Percentiles rank a stretch among this genome's conserved stretches.
These are phyloP conservation scores for Peronospora destructor DNA, from an alignment of 352 stramenopile species.

Conservation along the genomic window DNA sequence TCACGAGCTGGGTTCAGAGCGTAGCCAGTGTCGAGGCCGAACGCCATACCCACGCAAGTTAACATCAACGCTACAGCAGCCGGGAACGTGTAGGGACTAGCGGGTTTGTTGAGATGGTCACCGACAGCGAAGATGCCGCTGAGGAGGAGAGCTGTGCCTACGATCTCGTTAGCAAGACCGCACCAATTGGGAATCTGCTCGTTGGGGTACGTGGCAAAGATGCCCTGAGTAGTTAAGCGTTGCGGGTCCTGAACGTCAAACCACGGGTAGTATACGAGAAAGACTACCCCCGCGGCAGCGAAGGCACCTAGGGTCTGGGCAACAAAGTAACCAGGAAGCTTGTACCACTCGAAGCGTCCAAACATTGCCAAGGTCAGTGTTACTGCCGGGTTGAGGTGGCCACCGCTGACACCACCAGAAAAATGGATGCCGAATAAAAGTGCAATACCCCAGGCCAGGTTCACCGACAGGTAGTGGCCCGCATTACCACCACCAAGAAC, in stretches of 20 bases:
- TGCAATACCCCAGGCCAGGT: slow-evolving; percentile 52
- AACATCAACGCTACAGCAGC: slow-evolving; percentile 29
- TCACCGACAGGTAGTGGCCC: slow-evolving; percentile 43
- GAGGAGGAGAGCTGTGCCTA: slow-evolving; percentile 37
- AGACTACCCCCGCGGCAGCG: slow-evolving; percentile 33
- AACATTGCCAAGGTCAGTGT: slow-evolving; percentile 41
- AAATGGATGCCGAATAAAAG: slow-evolving; percentile 55
- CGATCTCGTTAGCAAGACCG: slow-evolving; percentile 35
- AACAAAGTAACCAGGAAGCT: slow-evolving; percentile 42
- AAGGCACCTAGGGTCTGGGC: slow-evolving; percentile 42
- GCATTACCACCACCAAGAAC: slow-evolving; percentile 33
- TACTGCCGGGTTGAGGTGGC: slow-evolving; percentile 59
- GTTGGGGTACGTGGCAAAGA: slow-evolving; percentile 43
- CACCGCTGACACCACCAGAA: slow-evolving; percentile 42
- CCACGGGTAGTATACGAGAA: slow-evolving; percentile 50
- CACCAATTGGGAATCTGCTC: slow-evolving; percentile 37
- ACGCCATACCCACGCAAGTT: slow-evolving; percentile 29
- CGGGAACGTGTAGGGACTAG: slow-evolving; percentile 29
- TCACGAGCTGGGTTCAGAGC: slow-evolving; percentile 38
- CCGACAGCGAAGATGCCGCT: slow-evolving; percentile 37
- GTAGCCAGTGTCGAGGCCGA: slow-evolving; percentile 34
- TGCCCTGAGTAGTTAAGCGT: slow-evolving; percentile 26
- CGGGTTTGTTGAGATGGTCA: slow-evolving; percentile 37
- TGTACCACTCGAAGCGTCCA: slow-evolving; percentile 40
- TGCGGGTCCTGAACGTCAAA: slow-evolving; percentile 39